A percentile compares a stretch with the other conserved stretches of the same genome.
Conservation (phyloP, 2,329 filamentous ascomycete genomes). For the Beauveria australis region DNA sequence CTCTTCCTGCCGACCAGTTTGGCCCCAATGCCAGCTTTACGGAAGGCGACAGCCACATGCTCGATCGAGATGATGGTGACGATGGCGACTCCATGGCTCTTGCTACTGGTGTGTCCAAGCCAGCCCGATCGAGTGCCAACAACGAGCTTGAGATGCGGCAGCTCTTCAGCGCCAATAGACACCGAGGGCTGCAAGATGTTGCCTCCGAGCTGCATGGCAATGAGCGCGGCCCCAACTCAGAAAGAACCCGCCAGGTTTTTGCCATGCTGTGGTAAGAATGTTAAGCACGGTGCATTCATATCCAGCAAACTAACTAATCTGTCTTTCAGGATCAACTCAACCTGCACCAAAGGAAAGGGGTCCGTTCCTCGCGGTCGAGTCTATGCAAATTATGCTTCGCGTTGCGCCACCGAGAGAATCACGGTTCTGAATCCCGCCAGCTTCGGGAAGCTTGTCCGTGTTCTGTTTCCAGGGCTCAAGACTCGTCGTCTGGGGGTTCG, state of each 20-base stretch:
- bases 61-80: constrained; percentile 52
- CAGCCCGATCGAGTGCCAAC: constrained; percentile 62
- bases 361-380: constrained; percentile 90
- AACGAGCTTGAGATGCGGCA: constrained; percentile 76
- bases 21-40: constrained; percentile 44
- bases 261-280: constrained; percentile 77
- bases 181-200: constrained; percentile 61
- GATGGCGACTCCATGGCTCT: constrained; percentile 46
- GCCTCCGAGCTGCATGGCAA: constrained; percentile 70
- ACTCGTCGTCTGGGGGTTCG: constrained; percentile 86
- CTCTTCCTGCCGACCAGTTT: constrained; percentile 47
- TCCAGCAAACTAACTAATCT: background rate
- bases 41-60: constrained; percentile 50
- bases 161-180: constrained; percentile 61
- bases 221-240: constrained; percentile 71
- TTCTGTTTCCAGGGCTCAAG: constrained; percentile 91
- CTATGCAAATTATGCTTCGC: constrained; percentile 89
- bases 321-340: constrained; percentile 56
- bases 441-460: constrained; percentile 92
- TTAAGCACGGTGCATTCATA: background rate
- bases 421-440: constrained; percentile 94
- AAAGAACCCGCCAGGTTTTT: constrained; percentile 77
- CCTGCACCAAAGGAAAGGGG: constrained; percentile 66
- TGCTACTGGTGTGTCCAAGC: constrained; percentile 40
- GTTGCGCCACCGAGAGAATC: constrained; percentile 87